A percentile compares a stretch with the other conserved stretches of the same genome.
Conservation (phyloP, 2,329 filamentous ascomycete genomes). For the Fusarium haematococcum region DNA sequence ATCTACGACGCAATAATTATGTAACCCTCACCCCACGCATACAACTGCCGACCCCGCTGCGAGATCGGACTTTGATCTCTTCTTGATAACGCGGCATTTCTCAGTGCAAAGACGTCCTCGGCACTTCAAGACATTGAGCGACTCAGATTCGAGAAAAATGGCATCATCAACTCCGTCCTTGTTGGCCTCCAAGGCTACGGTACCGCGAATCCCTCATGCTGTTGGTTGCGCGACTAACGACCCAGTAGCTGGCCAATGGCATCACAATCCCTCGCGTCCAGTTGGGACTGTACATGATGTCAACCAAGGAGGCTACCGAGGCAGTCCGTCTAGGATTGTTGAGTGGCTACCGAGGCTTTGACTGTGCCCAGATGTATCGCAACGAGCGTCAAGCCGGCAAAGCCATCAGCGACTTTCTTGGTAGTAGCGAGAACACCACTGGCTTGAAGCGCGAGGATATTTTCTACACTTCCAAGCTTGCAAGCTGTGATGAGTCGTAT, state of each 20-base stretch:
- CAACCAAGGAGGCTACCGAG: conserved; percentile 67
- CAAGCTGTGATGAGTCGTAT: conserved; percentile 73
- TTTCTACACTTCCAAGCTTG: conserved; percentile 85
- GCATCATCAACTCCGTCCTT: conserved; percentile 34
- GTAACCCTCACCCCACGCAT: background rate
- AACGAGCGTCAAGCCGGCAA: conserved; percentile 79
- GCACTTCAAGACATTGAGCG: background rate
- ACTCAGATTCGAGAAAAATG: conserved; percentile 19
- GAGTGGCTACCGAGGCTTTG: conserved; percentile 64
- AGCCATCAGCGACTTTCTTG: conserved; percentile 71
- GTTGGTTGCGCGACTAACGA: background rate
- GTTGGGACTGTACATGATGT: conserved; percentile 79
- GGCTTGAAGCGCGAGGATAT: conserved; percentile 74
- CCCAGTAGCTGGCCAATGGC: conserved; percentile 69
- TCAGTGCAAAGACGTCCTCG: background rate
- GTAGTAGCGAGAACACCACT: conserved; percentile 58
- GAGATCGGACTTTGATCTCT: background rate
- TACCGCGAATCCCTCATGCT: background rate
- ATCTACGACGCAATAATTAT: conserved; percentile 5
- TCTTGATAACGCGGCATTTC: background rate
- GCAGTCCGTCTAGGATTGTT: conserved; percentile 70
- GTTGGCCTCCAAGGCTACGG: conserved; percentile 39
- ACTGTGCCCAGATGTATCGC: conserved; percentile 67
- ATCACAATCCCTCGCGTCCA: conserved; percentile 77
- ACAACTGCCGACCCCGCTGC: conserved; percentile 1